Conservation (phyloP, 305 asterid species). For the Rubia tinctorum region DNA sequence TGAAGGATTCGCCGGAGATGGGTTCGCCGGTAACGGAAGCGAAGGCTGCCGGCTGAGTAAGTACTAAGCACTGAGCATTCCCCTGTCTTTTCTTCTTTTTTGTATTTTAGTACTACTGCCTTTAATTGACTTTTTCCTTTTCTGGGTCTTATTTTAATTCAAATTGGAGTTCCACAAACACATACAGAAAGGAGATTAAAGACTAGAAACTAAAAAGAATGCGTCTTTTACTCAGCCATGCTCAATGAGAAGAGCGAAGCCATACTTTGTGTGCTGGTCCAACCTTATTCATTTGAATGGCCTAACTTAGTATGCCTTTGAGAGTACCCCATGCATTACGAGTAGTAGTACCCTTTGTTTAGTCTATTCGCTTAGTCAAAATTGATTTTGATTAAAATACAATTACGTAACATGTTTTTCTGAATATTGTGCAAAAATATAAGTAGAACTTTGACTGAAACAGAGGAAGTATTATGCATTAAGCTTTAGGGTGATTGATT, state of each 20-base stretch:
- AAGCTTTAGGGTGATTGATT: background rate
- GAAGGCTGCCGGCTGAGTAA: conserved; percentile 61
- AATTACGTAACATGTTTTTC: background rate
- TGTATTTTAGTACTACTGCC: background rate
- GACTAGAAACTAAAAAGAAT: conserved; percentile 6
- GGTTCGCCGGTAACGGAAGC: conserved; percentile 42
- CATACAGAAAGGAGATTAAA: background rate
- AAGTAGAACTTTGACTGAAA: too few relatives aligned
- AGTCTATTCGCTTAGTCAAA: background rate
- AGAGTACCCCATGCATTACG: background rate
- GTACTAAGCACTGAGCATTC: conserved; percentile 13
- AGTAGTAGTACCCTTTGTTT: background rate
- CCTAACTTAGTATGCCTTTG: background rate
- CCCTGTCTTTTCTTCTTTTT: background rate
- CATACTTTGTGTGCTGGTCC: background rate
- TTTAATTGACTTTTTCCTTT: background rate
- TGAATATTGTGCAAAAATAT: background rate
- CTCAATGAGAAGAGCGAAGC: background rate
- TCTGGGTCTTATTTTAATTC: background rate
- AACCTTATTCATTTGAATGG: conserved; percentile 5
- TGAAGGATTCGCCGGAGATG: conserved; percentile 70
- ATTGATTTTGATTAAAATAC: background rate
- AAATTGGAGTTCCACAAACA: background rate
- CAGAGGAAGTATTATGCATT: background rate
- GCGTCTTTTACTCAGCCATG: conserved; percentile 4